Conservation (phyloP, 164 flowering plant genomes). For the Magnolia changhungtana region DNA sequence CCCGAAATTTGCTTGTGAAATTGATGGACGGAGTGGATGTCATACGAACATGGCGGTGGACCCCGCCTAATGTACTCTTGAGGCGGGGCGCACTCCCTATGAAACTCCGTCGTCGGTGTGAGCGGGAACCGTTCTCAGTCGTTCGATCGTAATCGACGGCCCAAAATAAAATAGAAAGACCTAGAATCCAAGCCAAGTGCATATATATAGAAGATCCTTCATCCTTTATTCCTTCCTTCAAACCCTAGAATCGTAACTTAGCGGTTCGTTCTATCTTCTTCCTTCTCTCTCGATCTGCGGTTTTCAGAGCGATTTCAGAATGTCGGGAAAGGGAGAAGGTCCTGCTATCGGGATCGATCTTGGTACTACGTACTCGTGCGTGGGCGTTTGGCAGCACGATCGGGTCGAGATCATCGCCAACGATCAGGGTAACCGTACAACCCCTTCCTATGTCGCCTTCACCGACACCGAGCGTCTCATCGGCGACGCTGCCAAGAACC, state of each 20-base stretch:
- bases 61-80: no score
- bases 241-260: not conserved
- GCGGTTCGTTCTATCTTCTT: not conserved
- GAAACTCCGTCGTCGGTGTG: not conserved
- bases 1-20: no score
- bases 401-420: conserved; percentile 49
- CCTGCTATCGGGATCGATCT: conserved; percentile 51
- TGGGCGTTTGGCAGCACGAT: conserved; percentile 56
- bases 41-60: no score
- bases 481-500: conserved; percentile 55
- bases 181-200: not conserved
- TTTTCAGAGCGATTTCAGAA: not conserved
- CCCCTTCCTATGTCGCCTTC: conserved; percentile 54
- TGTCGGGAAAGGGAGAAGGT: conserved; percentile 29
- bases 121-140: not conserved
- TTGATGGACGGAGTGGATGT: no score
- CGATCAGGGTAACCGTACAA: conserved; percentile 54
- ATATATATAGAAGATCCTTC: no score
- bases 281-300: not conserved
- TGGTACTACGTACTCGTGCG: conserved; percentile 54
- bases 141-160: not conserved
- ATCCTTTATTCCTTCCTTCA: not conserved
- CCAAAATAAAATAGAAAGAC: not conserved
- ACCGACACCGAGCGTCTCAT: conserved; percentile 44
- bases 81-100: no score